These are phyloP conservation scores for Ophiostoma ips DNA, from an alignment of 2,329 filamentous ascomycete species.

Conservation along the genomic window DNA sequence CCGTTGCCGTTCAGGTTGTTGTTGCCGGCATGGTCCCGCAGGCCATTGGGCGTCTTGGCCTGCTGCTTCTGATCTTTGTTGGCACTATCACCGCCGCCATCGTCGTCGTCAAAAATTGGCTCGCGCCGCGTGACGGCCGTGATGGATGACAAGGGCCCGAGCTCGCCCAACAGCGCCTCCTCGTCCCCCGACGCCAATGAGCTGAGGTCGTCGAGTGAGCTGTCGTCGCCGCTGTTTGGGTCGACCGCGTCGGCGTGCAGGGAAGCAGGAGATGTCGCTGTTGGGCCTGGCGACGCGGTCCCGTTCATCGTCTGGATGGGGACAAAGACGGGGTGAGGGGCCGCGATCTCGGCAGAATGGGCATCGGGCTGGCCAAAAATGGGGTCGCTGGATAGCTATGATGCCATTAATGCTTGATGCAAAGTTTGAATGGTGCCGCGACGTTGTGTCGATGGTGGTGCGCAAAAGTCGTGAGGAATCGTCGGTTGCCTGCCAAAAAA, in stretches of 20 bases:
- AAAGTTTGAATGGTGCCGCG: constrained; percentile 43
- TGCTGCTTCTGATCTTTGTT: constrained; percentile 13
- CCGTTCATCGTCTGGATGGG: constrained; percentile 40
- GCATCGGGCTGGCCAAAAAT: constrained; percentile 45
- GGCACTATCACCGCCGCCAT: constrained; percentile 6
- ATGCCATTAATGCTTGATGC: constrained; percentile 29
- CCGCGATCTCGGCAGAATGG: constrained; percentile 40
- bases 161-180: constrained; percentile 5
- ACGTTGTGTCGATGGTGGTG: constrained; percentile 31
- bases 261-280: constrained; percentile 21
- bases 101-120: constrained; percentile 15
- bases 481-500: constrained; percentile 40
- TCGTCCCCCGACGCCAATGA: constrained; percentile 2
- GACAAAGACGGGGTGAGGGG: constrained; percentile 28
- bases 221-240: constrained; percentile 3
- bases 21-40: background rate
- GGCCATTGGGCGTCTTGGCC: background rate
- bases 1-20: background rate
- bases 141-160: constrained; percentile 1
- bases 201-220: constrained; percentile 5
- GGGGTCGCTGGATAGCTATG: constrained; percentile 38
- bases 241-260: constrained; percentile 12
- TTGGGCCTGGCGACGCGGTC: constrained; percentile 42
- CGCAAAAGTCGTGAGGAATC: constrained; percentile 29
- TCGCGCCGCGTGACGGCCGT: background rate